These are phyloP conservation scores for Mucor sp. DNA, from an alignment of 371 early-diverging fungal species.

Conservation along the genomic window DNA sequence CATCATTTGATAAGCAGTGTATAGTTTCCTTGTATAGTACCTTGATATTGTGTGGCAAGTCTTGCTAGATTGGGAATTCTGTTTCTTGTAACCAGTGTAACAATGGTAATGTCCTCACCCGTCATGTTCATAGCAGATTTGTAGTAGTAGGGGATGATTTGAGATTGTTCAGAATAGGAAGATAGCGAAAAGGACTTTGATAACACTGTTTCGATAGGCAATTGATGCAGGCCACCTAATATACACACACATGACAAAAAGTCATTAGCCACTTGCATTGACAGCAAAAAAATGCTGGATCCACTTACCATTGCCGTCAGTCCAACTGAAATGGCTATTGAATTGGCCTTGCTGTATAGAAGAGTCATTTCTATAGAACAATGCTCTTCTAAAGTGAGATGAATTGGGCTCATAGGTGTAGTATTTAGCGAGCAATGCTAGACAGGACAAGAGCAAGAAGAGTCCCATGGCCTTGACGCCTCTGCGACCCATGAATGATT, in stretches of 20 bases:
- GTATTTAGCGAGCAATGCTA: conserved; percentile 14
- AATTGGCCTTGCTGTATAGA: conserved; percentile 8
- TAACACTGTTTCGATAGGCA: conserved; percentile 26
- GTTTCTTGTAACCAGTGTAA: conserved; percentile 56
- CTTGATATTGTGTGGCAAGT: conserved; percentile 56
- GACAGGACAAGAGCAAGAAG: conserved; percentile 9
- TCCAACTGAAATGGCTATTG: conserved; percentile 24
- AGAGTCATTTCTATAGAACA: conserved; percentile 17
- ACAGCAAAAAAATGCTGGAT: not conserved
- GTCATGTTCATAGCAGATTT: conserved; percentile 42
- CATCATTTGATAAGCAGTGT: not conserved
- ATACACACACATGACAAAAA: no score
- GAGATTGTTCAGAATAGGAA: conserved; percentile 45
- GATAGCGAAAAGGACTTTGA: conserved; percentile 32
- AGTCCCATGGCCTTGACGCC: conserved; percentile 16
- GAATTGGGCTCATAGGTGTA: conserved; percentile 5
- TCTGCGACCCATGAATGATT: conserved; percentile 22
- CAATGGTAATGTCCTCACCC: conserved; percentile 58
- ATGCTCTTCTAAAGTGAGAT: conserved; percentile 20
- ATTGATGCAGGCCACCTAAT: conserved; percentile 25
- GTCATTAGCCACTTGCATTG: no score
- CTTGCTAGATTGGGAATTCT: conserved; percentile 47
- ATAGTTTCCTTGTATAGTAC: conserved; percentile 21
- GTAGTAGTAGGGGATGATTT: conserved; percentile 61
- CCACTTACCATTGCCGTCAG: conserved; percentile 24